Evolutionary conservation across 345 rosid species (phyloP), one percentile per base, ranked within the genome.

Genomic region (Pistacia integerrima): DNA sequence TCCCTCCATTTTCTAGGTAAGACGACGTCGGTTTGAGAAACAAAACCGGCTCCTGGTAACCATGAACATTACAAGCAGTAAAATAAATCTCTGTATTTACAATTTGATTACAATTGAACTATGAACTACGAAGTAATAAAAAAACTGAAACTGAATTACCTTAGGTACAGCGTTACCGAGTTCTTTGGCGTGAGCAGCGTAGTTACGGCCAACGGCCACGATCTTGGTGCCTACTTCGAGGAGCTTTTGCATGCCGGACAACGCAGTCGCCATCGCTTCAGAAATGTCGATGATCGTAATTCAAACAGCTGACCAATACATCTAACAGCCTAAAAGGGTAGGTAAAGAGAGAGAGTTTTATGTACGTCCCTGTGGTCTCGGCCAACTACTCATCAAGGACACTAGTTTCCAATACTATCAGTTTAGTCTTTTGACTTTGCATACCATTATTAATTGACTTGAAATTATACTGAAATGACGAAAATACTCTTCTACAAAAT

Each of bases 181-280:
- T 30, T 96, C 99, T 81, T 89, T 91, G 81, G 99, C 97, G 78
- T 96, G 99, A 1, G 99, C 97, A 28, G 89, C 92, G 80, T 96
- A 96, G 87, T 96, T 96, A 13, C 97, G 98, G 65, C 98, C 98
- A 41, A 96, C 99, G 82, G 89, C 98, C 44, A 96, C 91, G 87
- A 93, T 93, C 78, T 93, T 93, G 13, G 97, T 92, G 51, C 99
- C 93, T 0, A 81, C 78, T 80, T 92, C 86, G n/a, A 88, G 86
- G 20, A 93, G 85, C 64, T 81, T 90, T 55, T 88, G 94, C 3
- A 93, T 66, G 68, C 84, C 78, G 30, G 72, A 77, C 9, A 87
- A 83, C 30, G 78, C 79, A 63, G 80, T 79, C 35, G 83, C 80
- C 87, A 79, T 85, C 83, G 82, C 74, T 67, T 28, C 3, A 63